phyloP scores from a whole-genome alignment of 768 basidiomycete genomes.

The Boletus huronensis region DNA sequence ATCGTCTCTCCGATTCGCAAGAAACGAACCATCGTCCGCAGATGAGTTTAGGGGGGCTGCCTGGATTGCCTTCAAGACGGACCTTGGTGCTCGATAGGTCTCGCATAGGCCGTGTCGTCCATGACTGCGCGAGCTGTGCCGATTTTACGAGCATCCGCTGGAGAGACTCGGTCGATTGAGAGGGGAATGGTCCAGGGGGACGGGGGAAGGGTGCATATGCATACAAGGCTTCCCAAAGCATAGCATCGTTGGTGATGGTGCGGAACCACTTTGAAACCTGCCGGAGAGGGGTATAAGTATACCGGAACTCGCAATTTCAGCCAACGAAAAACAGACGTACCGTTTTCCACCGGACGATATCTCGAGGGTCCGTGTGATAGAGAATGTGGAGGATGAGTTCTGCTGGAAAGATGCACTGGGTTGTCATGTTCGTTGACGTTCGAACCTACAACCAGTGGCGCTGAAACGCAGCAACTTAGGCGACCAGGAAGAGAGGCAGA shows the following conservation, averaged over 20 bases:
- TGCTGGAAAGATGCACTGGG: neutral
- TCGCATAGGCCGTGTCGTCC: constrained; percentile 1
- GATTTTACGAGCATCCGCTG: constrained; percentile 2
- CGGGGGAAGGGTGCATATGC: neutral
- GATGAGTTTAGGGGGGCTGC: neutral
- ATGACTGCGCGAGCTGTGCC: neutral
- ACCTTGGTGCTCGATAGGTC: neutral
- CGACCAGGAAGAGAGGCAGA: too few species aligned
- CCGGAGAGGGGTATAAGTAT: neutral
- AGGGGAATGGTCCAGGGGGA: neutral
- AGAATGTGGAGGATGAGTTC: neutral
- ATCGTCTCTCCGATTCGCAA: neutral
- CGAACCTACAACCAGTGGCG: neutral
- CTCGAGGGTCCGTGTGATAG: neutral
- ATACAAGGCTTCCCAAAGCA: constrained; percentile 3
- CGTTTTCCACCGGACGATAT: neutral
- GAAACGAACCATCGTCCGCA: constrained; percentile 2
- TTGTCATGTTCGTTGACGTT: neutral
- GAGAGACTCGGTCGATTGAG: neutral
- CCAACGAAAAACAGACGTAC: neutral
- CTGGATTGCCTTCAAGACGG: neutral
- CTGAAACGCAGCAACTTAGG: too few species aligned
- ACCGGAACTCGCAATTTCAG: neutral
- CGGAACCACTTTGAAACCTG: constrained; percentile 7
- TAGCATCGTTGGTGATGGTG: neutral